These are phyloP conservation scores for Lactarius deliciosus DNA, from an alignment of 768 basidiomycete species.

Conservation along the genomic window DNA sequence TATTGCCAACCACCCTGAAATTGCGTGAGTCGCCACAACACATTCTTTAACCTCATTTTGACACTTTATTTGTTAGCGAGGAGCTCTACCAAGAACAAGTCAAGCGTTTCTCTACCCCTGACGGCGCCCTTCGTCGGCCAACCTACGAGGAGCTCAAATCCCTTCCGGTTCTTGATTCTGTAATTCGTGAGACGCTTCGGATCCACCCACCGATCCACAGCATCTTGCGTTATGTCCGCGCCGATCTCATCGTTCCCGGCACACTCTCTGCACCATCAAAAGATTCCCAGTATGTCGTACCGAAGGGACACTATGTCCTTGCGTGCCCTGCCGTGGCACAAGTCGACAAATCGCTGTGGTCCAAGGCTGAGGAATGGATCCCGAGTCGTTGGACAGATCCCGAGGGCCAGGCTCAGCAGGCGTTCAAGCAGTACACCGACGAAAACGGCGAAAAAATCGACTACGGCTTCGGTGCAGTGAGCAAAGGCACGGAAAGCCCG, in stretches of 20 bases:
- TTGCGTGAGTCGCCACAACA: conserved; percentile 56
- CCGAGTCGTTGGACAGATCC: conserved; percentile 85
- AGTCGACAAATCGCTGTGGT: conserved; percentile 84
- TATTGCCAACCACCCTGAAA: conserved; percentile 68
- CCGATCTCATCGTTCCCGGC: conserved; percentile 78
- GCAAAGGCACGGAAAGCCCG: conserved; percentile 93
- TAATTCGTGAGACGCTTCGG: conserved; percentile 92
- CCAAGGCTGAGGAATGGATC: conserved; percentile 66
- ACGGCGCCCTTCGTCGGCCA: conserved; percentile 76
- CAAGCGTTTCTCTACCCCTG: conserved; percentile 70
- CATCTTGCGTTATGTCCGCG: conserved; percentile 89
- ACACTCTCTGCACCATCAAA: conserved; percentile 77
- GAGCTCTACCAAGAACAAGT: conserved; percentile 90
- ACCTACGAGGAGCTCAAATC: conserved; percentile 84
- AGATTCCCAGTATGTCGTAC: conserved; percentile 77
- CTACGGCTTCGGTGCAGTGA: conserved; percentile 93
- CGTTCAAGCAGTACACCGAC: conserved; percentile 71
- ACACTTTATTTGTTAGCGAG: conserved; percentile 48
- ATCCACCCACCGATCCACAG: conserved; percentile 95
- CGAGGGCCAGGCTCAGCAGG: conserved; percentile 77
- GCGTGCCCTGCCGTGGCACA: conserved; percentile 88
- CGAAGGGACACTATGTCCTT: conserved; percentile 86
- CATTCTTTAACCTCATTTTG: conserved; percentile 9
- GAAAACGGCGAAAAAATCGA: conserved; percentile 87
- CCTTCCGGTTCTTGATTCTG: conserved; percentile 80